phyloP scores from a whole-genome alignment of 352 stramenopile genomes.

The Globisporangium spinosum region DNA sequence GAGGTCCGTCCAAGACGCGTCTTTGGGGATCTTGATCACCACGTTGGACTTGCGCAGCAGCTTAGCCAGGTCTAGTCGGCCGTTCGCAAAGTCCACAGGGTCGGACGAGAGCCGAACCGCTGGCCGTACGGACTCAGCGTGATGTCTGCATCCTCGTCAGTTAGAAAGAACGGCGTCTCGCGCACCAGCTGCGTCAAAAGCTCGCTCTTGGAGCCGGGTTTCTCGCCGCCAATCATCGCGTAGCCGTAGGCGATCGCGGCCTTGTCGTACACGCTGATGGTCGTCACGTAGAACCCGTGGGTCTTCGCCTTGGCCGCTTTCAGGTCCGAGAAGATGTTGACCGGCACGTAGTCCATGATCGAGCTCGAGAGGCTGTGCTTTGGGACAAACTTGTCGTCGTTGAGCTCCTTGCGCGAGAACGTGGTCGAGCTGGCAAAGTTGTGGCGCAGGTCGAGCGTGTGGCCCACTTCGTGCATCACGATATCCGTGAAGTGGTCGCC shows the following conservation, averaged over 20 bases:
- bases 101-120: conserved; percentile 59
- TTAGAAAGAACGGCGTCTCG: conserved; percentile 54
- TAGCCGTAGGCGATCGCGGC: conserved; percentile 88
- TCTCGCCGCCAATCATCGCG: conserved; percentile 36
- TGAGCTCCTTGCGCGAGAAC: conserved; percentile 52
- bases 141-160: conserved; percentile 46
- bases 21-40: conserved; percentile 40
- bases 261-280: conserved; percentile 73
- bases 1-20: conserved; percentile 47
- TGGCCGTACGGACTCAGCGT: conserved; percentile 49
- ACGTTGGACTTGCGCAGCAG: conserved; percentile 31
- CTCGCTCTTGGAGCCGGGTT: conserved; percentile 40
- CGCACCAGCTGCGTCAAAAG: conserved; percentile 38
- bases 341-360: conserved; percentile 87
- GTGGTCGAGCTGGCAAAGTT: conserved; percentile 75
- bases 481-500: conserved; percentile 67
- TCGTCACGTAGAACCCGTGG: conserved; percentile 67
- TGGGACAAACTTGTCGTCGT: conserved; percentile 43
- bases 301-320: conserved; percentile 27
- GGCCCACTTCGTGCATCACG: conserved; percentile 88
- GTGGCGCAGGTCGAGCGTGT: conserved; percentile 84
- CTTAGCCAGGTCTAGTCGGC: conserved; percentile 51
- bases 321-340: conserved; percentile 81
- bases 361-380: conserved; percentile 54
- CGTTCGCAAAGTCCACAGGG: conserved; percentile 48